phyloP scores from a whole-genome alignment of 805 yeast genomes.

The Pachysolen tannophilus region DNA sequence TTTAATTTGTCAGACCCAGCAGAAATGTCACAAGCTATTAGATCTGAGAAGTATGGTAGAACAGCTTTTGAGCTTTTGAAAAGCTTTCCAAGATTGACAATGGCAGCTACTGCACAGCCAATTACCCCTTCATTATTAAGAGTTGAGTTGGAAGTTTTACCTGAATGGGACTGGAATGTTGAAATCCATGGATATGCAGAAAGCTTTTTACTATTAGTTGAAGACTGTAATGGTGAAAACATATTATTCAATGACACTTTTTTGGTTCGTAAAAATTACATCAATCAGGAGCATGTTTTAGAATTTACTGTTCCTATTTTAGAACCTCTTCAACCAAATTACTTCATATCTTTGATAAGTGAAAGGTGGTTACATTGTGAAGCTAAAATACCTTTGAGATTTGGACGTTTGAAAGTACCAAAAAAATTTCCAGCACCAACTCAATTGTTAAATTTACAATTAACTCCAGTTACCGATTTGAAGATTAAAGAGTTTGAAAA shows the following conservation, averaged over 20 bases:
- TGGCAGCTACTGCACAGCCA: conserved; percentile 66
- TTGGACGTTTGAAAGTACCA: conserved; percentile 48
- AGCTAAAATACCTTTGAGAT: conserved; percentile 48
- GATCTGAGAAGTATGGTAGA: conserved; percentile 61
- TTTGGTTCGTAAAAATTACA: conserved; percentile 38
- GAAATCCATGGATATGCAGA: conserved; percentile 57
- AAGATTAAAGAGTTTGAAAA: conserved; percentile 38
- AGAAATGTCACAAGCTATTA: conserved; percentile 78
- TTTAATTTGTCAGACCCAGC: conserved; percentile 55
- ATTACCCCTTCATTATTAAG: conserved; percentile 60
- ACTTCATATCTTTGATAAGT: conserved; percentile 64
- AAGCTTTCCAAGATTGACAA: conserved; percentile 63
- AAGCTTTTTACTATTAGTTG: conserved; percentile 62
- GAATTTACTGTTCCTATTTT: conserved; percentile 57
- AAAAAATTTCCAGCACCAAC: conserved; percentile 58
- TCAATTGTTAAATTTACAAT: conserved; percentile 42
- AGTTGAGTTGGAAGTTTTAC: conserved; percentile 57
- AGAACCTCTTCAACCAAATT: conserved; percentile 59
- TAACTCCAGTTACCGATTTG: conserved; percentile 41
- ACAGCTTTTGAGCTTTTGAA: conserved; percentile 48
- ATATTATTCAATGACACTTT: conserved; percentile 55
- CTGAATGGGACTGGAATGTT: conserved; percentile 75
- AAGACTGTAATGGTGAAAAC: conserved; percentile 76
- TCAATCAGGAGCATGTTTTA: conserved; percentile 46
- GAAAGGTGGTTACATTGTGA: conserved; percentile 84